Evolutionary conservation across 306 rosid species (phyloP).

Genomic region (Cucumis sativus): DNA sequence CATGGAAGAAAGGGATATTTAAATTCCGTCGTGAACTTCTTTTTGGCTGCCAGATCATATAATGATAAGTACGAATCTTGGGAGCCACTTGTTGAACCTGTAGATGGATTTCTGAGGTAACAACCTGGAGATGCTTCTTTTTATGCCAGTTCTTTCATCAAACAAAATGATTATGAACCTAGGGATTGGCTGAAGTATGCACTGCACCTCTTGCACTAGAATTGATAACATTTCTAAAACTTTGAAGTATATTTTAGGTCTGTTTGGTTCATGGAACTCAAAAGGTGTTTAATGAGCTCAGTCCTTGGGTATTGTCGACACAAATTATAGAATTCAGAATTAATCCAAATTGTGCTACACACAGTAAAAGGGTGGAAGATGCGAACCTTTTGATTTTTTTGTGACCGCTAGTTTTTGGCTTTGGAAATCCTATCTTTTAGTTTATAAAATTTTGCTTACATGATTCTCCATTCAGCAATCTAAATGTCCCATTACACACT

Average conservation of each 20-base stretch:
- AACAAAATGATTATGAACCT: background rate
- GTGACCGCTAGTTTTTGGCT: background rate
- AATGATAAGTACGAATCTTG: constrained; percentile 87
- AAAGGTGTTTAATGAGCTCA: background rate
- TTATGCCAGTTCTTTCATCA: background rate
- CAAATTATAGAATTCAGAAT: background rate
- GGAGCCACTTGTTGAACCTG: constrained; percentile 96
- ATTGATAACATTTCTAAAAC: background rate
- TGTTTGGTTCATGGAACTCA: background rate
- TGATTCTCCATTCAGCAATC: background rate
- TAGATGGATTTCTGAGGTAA: constrained; percentile 84
- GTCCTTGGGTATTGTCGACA: background rate
- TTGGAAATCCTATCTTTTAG: background rate
- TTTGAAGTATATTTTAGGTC: background rate
- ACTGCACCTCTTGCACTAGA: background rate
- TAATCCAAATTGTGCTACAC: background rate
- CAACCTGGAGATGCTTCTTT: background rate
- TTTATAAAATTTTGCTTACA: background rate
- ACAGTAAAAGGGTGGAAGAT: background rate
- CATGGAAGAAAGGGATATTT: constrained; percentile 65
- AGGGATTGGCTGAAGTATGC: background rate
- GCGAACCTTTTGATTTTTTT: background rate
- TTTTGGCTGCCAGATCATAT: constrained; percentile 79
- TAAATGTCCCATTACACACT: background rate
- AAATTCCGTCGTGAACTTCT: constrained; percentile 63